Percentiles rank a stretch among this genome's conserved stretches.
Conservation (phyloP, 352 stramenopile genomes). For the Aphanomyces euteiches region DNA sequence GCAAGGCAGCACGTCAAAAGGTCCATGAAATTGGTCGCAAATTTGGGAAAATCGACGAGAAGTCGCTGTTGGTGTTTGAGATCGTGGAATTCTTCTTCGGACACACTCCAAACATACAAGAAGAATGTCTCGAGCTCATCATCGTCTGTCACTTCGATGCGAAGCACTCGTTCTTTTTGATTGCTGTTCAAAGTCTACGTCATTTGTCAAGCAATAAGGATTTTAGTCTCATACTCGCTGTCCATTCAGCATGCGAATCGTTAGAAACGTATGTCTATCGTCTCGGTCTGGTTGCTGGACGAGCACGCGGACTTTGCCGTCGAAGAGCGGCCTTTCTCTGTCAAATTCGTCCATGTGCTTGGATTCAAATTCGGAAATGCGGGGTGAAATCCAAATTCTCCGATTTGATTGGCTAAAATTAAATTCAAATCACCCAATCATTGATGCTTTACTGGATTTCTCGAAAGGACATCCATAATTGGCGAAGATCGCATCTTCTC, state of each 20-base stretch:
- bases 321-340: constrained; percentile 75
- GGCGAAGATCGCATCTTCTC: too few species aligned
- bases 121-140: constrained; percentile 90
- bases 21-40: constrained; percentile 91
- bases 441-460: too few species aligned
- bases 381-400: too few species aligned
- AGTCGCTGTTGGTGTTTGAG: constrained; percentile 91
- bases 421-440: too few species aligned
- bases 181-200: constrained; percentile 42
- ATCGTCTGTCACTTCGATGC: constrained; percentile 92
- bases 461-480: too few species aligned
- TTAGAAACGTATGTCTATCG: constrained; percentile 70
- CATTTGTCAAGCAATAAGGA: background rate
- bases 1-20: constrained; percentile 86
- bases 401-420: too few species aligned
- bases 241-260: constrained; percentile 68
- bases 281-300: constrained; percentile 78
- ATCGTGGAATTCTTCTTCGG: constrained; percentile 93
- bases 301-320: constrained; percentile 76
- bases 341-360: constrained; percentile 71
- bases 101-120: constrained; percentile 90
- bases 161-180: constrained; percentile 86
- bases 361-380: too few species aligned
- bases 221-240: constrained; percentile 50
- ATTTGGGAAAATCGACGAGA: constrained; percentile 91